Percentiles rank a stretch among this genome's conserved stretches.
phyloP scores from a whole-genome alignment of 495 filamentous ascomycete species.

The Aspergillus funiculosus region DNA sequence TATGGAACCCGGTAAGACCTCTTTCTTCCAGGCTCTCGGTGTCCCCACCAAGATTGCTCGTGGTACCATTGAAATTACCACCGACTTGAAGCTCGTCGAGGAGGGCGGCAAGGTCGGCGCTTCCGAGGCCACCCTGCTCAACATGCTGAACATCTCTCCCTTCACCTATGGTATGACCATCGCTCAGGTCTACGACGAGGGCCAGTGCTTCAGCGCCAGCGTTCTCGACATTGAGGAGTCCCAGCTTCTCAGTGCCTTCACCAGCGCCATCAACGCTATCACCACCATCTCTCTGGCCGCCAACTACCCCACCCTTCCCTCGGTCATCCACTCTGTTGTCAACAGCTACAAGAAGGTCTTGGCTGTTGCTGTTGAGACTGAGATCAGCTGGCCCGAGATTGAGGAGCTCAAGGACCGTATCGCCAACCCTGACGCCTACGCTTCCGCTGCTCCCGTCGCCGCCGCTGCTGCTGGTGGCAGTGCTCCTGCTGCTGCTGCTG shows the following conservation, averaged over 20 bases:
- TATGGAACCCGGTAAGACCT: constrained; percentile 99
- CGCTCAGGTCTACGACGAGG: constrained; percentile 89
- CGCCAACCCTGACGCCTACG: constrained; percentile 95
- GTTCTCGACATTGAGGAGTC: constrained; percentile 92
- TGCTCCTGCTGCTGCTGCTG: constrained; percentile 47
- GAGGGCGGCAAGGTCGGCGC: constrained; percentile 89
- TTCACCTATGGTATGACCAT: constrained; percentile 99
- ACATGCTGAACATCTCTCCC: constrained; percentile 99
- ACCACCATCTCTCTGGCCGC: constrained; percentile 82
- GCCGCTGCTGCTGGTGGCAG: constrained; percentile 38
- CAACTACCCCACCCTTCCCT: constrained; percentile 94
- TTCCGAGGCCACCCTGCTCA: constrained; percentile 96
- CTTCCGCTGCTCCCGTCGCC: constrained; percentile 67
- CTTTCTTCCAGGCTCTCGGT: constrained; percentile 99
- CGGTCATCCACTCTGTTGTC: constrained; percentile 88
- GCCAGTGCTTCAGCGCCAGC: constrained; percentile 75
- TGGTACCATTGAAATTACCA: constrained; percentile 99
- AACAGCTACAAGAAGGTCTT: constrained; percentile 98
- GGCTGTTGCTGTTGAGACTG: constrained; percentile 83
- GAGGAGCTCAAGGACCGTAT: constrained; percentile 97
- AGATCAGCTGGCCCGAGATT: constrained; percentile 93
- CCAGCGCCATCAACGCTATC: constrained; percentile 77
- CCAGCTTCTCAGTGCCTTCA: constrained; percentile 82
- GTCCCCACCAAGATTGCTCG: constrained; percentile 99
- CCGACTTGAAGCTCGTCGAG: constrained; percentile 96